These are phyloP conservation scores for Phaffomyces antillensis DNA, from an alignment of 805 yeast species.

Conservation along the genomic window DNA sequence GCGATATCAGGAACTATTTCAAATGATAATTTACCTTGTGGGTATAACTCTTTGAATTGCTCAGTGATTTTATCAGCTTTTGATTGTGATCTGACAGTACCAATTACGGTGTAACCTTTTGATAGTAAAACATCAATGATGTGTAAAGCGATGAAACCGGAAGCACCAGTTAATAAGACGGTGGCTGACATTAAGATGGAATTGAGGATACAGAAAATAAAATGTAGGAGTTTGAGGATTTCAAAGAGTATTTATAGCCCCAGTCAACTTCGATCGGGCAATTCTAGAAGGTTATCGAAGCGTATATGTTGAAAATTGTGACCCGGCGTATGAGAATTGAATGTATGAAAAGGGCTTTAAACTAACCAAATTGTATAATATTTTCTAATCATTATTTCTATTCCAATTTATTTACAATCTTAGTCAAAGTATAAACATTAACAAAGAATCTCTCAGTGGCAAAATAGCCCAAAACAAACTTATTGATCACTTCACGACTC, in stretches of 20 bases:
- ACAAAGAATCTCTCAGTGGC: constrained; percentile 3
- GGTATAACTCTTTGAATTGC: constrained; percentile 25
- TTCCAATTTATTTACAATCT: not conserved
- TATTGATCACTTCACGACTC: not conserved
- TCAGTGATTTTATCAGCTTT: constrained; percentile 29
- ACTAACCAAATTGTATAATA: too few relatives aligned
- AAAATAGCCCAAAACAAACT: not conserved
- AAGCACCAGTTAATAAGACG: constrained; percentile 41
- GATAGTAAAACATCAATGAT: constrained; percentile 30
- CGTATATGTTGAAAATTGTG: too few relatives aligned
- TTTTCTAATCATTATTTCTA: not conserved
- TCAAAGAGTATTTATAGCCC: not conserved
- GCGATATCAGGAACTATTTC: constrained; percentile 43
- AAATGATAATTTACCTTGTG: constrained; percentile 31
- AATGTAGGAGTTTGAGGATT: not conserved
- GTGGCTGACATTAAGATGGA: not conserved
- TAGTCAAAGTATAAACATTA: not conserved
- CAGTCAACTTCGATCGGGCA: too few relatives aligned
- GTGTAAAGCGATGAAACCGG: constrained; percentile 45
- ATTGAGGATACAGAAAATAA: not conserved
- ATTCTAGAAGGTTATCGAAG: too few relatives aligned
- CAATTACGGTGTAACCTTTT: constrained; percentile 35
- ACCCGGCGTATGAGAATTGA: too few relatives aligned
- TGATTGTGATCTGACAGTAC: constrained; percentile 35
- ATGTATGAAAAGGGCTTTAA: too few relatives aligned